These are phyloP conservation scores for Dryadomyces sulphureus DNA, from an alignment of 2,329 filamentous ascomycete genomes.

Conservation along the genomic window DNA sequence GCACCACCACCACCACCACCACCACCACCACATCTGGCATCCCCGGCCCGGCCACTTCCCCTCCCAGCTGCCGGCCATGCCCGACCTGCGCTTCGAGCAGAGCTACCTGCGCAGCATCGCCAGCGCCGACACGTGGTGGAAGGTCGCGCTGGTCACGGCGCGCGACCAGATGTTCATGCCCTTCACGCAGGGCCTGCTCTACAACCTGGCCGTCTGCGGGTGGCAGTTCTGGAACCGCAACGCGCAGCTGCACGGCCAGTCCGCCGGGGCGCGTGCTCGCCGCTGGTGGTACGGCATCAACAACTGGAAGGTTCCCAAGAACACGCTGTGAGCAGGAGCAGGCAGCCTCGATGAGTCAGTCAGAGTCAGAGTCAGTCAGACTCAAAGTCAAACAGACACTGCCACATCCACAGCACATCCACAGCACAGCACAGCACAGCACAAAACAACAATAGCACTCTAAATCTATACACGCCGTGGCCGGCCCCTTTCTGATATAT, in stretches of 20 bases:
- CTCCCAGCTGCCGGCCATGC: constrained; percentile 45
- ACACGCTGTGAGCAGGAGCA: neutral
- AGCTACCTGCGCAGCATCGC: constrained; percentile 88
- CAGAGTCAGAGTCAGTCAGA: too few species aligned
- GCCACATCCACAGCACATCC: too few species aligned
- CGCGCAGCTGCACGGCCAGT: constrained; percentile 61
- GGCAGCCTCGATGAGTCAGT: too few species aligned
- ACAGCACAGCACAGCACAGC: too few species aligned
- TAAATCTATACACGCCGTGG: too few species aligned
- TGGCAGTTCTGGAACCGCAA: constrained; percentile 84
- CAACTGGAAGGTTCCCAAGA: constrained; percentile 59
- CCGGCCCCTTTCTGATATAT: too few species aligned
- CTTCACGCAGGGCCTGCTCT: constrained; percentile 74
- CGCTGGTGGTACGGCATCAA: constrained; percentile 95
- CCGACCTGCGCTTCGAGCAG: constrained; percentile 92
- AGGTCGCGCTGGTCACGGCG: constrained; percentile 69
- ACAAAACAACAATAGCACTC: too few species aligned
- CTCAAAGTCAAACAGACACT: too few species aligned
- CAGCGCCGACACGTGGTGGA: constrained; percentile 63
- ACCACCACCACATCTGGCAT: neutral
- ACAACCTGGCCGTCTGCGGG: constrained; percentile 69
- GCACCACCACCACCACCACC: constrained; percentile 30
- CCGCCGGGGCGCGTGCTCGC: constrained; percentile 60
- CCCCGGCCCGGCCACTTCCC: neutral
- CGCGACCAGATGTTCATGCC: constrained; percentile 88